A percentile compares a stretch with the other conserved stretches of the same genome.
Conservation (phyloP, 805 yeast genomes). For the Yamadazyma sp. region DNA sequence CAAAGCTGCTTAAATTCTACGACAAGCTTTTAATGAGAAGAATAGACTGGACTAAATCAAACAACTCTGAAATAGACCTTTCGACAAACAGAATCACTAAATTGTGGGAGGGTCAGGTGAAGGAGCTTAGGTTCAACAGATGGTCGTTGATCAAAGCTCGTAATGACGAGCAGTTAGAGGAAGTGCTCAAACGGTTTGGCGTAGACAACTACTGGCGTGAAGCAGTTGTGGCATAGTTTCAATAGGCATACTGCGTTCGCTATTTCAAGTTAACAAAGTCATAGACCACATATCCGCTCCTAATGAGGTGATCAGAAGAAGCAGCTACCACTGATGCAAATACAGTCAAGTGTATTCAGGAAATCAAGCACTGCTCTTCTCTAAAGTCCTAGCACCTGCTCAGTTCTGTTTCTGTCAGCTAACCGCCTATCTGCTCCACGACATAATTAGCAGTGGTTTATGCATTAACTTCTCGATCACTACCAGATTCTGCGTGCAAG, state of each 20-base stretch:
- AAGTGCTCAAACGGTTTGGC: constrained; percentile 49
- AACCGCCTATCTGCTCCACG: no score
- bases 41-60: constrained; percentile 63
- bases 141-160: constrained; percentile 67
- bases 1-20: constrained; percentile 58
- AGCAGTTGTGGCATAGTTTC: neutral
- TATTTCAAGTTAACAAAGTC: no score
- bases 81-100: constrained; percentile 45
- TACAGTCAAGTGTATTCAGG: no score
- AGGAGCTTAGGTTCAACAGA: constrained; percentile 52
- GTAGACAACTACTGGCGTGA: constrained; percentile 61
- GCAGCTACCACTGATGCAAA: no score
- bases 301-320: no score
- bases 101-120: constrained; percentile 72
- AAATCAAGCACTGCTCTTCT: no score
- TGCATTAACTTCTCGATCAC: no score
- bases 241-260: no score
- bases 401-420: no score
- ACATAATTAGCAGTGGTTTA: no score
- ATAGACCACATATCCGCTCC: no score
- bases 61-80: constrained; percentile 29
- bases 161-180: constrained; percentile 50
- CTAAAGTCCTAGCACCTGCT: no score
- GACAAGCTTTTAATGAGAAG: constrained; percentile 59
- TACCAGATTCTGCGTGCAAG: constrained; percentile 24